phyloP scores from a whole-genome alignment of 495 filamentous ascomycete genomes.

The Astrothelium subdiscretum region DNA sequence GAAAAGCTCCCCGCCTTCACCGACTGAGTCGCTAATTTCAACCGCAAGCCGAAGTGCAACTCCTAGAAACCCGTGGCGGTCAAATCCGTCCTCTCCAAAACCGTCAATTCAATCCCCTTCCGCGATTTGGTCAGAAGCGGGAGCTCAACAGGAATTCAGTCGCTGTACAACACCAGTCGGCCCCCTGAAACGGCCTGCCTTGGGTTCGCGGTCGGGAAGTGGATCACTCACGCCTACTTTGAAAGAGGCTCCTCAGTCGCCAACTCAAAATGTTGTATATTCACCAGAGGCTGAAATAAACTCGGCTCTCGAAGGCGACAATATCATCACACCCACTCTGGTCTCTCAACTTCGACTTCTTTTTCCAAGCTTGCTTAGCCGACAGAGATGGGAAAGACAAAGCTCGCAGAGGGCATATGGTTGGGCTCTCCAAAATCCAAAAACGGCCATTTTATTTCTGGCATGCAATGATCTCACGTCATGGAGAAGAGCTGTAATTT shows the following conservation, averaged over 20 bases:
- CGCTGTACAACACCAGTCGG: not conserved
- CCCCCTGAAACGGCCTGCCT: not conserved
- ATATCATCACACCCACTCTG: not conserved
- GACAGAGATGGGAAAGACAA: conserved; percentile 12
- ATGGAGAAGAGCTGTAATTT: conserved; percentile 18
- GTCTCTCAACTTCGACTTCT: not conserved
- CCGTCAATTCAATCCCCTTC: not conserved
- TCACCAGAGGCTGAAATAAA: not conserved
- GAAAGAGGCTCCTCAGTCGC: not conserved
- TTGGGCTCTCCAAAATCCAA: conserved; percentile 20
- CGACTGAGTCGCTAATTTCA: not conserved
- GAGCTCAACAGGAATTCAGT: not conserved
- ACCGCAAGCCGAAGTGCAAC: not conserved
- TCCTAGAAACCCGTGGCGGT: not conserved
- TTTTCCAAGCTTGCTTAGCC: conserved; percentile 1
- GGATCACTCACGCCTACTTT: not conserved
- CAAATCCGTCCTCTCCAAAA: not conserved
- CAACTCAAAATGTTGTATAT: not conserved
- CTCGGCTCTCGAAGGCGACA: not conserved
- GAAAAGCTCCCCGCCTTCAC: not conserved
- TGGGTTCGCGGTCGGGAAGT: not conserved
- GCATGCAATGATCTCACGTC: conserved; percentile 19
- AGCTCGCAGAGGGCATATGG: conserved; percentile 11
- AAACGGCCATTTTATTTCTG: conserved; percentile 16
- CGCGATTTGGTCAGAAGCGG: not conserved